phyloP scores from a whole-genome alignment of 202 grass and related monocot genomes.

The Panicum virgatum region DNA sequence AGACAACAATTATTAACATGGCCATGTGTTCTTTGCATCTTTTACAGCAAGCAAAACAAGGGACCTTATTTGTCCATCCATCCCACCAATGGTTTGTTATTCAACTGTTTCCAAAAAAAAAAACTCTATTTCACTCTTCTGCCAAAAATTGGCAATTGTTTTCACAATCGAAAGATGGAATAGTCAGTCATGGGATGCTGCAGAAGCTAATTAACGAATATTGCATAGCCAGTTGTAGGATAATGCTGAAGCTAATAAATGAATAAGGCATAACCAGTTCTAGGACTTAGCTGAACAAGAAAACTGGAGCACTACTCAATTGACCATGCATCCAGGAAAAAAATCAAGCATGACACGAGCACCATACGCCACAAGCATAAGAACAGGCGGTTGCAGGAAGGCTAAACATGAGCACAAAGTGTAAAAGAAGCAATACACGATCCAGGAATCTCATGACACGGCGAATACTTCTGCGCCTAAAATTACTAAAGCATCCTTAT shows the following conservation, averaged over 20 bases:
- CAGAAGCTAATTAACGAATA: constrained; percentile 14
- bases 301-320: constrained; percentile 16
- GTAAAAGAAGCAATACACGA: constrained; percentile 28
- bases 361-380: background rate
- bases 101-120: background rate
- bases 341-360: constrained; percentile 1
- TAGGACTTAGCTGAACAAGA: background rate
- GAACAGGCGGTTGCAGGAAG: background rate
- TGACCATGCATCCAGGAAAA: background rate
- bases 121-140: background rate
- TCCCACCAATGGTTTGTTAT: background rate
- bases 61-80: background rate
- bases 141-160: background rate
- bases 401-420: constrained; percentile 15
- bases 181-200: background rate
- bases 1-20: background rate
- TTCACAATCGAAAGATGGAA: background rate
- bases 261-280: background rate
- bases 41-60: background rate
- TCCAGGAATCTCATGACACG: constrained; percentile 5
- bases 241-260: constrained; percentile 7
- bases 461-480: constrained; percentile 13
- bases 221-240: background rate
- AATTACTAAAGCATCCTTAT: background rate
- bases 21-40: background rate